Evolutionary conservation across 352 stramenopile genomes (phyloP), one percentile per base, ranked within the genome.

Genomic region (Phytophthora nicotianae): DNA sequence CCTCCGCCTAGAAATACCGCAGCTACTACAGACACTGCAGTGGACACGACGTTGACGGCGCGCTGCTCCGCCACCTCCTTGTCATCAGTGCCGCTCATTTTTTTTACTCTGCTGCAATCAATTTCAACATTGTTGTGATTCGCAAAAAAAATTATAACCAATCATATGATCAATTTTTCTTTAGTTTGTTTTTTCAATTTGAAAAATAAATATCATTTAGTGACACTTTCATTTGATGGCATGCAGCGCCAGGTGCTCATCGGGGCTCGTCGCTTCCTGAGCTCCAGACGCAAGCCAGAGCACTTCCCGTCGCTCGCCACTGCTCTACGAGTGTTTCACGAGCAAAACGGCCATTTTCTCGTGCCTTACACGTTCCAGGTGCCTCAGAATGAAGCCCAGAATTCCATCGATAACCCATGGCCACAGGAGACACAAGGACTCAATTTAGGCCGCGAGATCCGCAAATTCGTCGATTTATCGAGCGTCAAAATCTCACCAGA

Each of bases 1-100:
- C 78, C 78, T 71, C 78, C 75, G 10, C 65, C 68, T 26, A 88
- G 67, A 48, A 88, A 69, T 14, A 64, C 47, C 0, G 63, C 72
- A 33, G 78, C 70, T 2, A 80, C 68, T 7, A 78, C 19, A 33
- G 75, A 78, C 5, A 88, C 65, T 9, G 49, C 54, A 5, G 60
- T 66, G n/a, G 53, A 62, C 27, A 74, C 64, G 14, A 74, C 41
- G 40, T 58, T 67, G 16, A 62, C 47, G 10, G 35, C 45, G 38
- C 32, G 64, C 23, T 67, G 57, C 48, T 60, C 33, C 17, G n/a
- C 21, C 8, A 40, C 21, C 26, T 68, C 51, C 3, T 47, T 51
- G 5, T 68, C 62, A 27, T 17, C 33, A 32, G 10, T 26, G 20
- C 37, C 38, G 47, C 56, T 61, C 61, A 74, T 70, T 60, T 58